Evolutionary conservation across 371 early-diverging fungal species (phyloP).

Genomic region (Blakeslea trispora): DNA sequence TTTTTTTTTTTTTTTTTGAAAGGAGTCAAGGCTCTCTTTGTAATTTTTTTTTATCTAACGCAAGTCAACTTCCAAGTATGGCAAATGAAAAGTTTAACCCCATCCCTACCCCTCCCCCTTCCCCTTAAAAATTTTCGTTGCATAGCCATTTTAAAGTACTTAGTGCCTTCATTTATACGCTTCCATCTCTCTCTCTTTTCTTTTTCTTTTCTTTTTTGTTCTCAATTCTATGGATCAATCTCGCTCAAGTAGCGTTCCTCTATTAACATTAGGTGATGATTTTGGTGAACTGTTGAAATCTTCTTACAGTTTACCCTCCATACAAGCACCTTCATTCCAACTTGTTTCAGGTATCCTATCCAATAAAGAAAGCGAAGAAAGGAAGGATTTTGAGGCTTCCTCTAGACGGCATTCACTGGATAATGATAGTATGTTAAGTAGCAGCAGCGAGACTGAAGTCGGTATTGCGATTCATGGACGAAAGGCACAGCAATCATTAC

Average conservation of each 20-base stretch:
- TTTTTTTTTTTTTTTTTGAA: too few species aligned
- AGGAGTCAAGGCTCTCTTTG: not conserved
- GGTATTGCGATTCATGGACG: constrained; percentile 96
- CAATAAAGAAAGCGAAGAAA: not conserved
- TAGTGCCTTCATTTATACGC: not conserved
- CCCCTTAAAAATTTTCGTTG: too few species aligned
- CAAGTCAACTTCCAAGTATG: too few species aligned
- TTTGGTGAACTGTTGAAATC: constrained; percentile 11
- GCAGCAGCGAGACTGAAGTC: constrained; percentile 66
- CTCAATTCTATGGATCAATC: constrained; percentile 12
- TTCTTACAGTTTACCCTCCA: constrained; percentile 21
- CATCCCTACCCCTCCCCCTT: too few species aligned
- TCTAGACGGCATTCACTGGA: not conserved
- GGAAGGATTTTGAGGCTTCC: not conserved
- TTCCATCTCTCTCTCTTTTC: too few species aligned
- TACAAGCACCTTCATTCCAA: constrained; percentile 5
- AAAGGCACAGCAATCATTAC: constrained; percentile 13
- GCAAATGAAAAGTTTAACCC: too few species aligned
- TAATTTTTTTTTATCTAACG: too few species aligned
- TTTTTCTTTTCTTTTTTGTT: constrained; percentile 3
- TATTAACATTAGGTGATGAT: constrained; percentile 14
- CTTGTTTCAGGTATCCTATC: not conserved
- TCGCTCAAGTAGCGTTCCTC: constrained; percentile 21
- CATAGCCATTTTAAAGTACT: too few species aligned
- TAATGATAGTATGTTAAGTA: constrained; percentile 8